Conservation (phyloP, 257 asterid genomes). For the Fraxinus cuspidata region DNA sequence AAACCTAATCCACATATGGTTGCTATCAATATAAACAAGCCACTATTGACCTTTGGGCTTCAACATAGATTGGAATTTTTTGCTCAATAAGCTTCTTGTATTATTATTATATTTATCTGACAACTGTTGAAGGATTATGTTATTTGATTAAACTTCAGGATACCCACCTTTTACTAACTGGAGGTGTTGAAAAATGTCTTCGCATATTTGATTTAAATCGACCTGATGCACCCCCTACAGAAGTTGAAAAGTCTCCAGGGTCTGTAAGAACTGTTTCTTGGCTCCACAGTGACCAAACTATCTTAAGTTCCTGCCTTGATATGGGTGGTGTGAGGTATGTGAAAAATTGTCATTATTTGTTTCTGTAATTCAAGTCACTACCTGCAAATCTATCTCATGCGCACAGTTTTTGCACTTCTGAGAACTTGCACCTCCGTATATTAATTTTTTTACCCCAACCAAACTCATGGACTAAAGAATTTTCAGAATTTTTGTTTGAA, state of each 20-base stretch:
- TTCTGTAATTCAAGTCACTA: not conserved
- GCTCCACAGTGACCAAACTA: conserved; percentile 91
- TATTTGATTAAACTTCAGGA: conserved; percentile 50
- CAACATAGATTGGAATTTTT: not conserved
- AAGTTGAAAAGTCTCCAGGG: conserved; percentile 83
- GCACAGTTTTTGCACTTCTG: not conserved
- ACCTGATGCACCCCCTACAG: conserved; percentile 89
- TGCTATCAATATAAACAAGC: not conserved
- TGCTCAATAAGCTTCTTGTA: not conserved
- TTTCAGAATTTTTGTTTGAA: not conserved
- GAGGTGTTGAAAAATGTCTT: conserved; percentile 80
- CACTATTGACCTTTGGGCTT: not conserved
- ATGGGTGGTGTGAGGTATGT: conserved; percentile 87
- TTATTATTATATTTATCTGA: not conserved
- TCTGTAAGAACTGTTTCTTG: conserved; percentile 81
- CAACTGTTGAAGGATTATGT: conserved; percentile 11
- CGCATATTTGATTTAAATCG: conserved; percentile 80
- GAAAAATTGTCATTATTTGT: not conserved
- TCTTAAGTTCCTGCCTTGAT: conserved; percentile 85
- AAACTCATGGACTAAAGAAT: not conserved
- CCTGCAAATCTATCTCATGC: not conserved
- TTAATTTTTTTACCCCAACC: not conserved
- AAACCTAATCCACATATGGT: not conserved
- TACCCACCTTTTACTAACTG: conserved; percentile 70
- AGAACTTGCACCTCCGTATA: not conserved